Conservation (phyloP, 2,329 filamentous ascomycete species). For the Eutypella sp. region DNA sequence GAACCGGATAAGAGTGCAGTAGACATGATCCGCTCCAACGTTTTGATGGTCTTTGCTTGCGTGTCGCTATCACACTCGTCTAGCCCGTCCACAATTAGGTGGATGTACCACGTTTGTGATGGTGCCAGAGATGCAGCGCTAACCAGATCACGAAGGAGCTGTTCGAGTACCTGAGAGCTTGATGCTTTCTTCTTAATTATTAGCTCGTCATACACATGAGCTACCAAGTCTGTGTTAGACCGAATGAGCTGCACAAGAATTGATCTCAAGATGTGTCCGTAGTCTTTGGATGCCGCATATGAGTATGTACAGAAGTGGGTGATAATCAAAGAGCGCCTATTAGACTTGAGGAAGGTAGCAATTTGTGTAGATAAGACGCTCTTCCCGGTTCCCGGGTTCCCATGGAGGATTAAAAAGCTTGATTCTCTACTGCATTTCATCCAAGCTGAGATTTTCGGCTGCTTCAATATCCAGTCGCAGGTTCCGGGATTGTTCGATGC, state of each 20-base stretch:
- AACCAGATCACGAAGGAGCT: no score
- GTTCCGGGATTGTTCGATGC: slow-evolving; percentile 24
- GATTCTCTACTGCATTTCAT: slow-evolving; percentile 13
- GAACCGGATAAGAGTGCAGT: background rate
- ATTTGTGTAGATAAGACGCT: slow-evolving; percentile 29
- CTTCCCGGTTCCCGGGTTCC: slow-evolving; percentile 31
- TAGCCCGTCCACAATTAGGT: slow-evolving; percentile 24
- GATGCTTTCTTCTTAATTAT: slow-evolving; percentile 17
- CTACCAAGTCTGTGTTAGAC: slow-evolving; percentile 16
- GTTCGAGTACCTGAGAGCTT: no score
- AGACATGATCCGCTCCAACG: background rate
- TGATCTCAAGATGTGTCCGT: slow-evolving; percentile 28
- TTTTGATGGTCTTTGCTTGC: no score
- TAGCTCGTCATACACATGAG: slow-evolving; percentile 20
- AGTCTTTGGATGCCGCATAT: slow-evolving; percentile 25
- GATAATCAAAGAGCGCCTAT: slow-evolving; percentile 14
- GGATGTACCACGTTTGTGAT: slow-evolving; percentile 11
- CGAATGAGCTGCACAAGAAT: slow-evolving; percentile 27
- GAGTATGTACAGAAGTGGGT: slow-evolving; percentile 31
- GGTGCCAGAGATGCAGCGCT: no score
- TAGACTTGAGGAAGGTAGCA: slow-evolving; percentile 19
- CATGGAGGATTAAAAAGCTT: slow-evolving; percentile 27
- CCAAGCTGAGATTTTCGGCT: slow-evolving; percentile 23
- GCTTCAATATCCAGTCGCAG: slow-evolving; percentile 28
- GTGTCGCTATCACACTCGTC: slow-evolving; percentile 16